Conservation (phyloP, 768 basidiomycete genomes). For the Rhodosporidiobolus sp. region DNA sequence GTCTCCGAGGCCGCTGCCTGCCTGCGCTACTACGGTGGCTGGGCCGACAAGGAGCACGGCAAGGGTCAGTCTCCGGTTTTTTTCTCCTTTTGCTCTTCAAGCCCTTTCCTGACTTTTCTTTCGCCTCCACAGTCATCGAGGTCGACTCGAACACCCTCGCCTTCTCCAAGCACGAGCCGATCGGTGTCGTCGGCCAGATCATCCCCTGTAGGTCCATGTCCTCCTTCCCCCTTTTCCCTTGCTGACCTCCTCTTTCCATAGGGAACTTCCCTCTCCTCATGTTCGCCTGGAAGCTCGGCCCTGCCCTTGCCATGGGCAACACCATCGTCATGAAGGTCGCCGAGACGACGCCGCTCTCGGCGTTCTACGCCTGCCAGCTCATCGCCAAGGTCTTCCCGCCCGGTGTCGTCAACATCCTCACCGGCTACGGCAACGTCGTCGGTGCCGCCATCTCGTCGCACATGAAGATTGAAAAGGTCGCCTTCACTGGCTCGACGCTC, state of each 20-base stretch:
- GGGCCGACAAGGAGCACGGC: constrained; percentile 80
- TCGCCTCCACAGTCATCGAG: constrained; percentile 57
- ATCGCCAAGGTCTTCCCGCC: constrained; percentile 58
- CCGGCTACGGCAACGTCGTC: constrained; percentile 67
- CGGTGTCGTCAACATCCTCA: constrained; percentile 70
- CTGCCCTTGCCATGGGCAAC: constrained; percentile 76
- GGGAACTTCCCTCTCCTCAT: constrained; percentile 54
- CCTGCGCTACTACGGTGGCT: constrained; percentile 73
- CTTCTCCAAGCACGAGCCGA: constrained; percentile 68
- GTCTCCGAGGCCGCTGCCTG: constrained; percentile 46
- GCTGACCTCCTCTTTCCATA: not conserved
- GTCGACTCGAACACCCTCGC: constrained; percentile 60
- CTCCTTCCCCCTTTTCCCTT: not conserved
- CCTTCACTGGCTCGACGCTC: constrained; percentile 81
- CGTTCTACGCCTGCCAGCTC: constrained; percentile 50
- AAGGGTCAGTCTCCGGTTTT: constrained; percentile 1
- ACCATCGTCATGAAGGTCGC: constrained; percentile 61
- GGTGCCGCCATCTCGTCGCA: constrained; percentile 69
- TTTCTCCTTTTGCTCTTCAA: too few species aligned
- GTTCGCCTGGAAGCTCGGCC: constrained; percentile 65
- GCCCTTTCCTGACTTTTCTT: too few species aligned
- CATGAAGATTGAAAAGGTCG: constrained; percentile 53
- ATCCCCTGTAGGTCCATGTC: constrained; percentile 55
- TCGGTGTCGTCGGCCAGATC: constrained; percentile 54
- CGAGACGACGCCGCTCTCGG: constrained; percentile 45